Conservation (phyloP, 805 yeast species). For the Ascoidea rubescens region DNA sequence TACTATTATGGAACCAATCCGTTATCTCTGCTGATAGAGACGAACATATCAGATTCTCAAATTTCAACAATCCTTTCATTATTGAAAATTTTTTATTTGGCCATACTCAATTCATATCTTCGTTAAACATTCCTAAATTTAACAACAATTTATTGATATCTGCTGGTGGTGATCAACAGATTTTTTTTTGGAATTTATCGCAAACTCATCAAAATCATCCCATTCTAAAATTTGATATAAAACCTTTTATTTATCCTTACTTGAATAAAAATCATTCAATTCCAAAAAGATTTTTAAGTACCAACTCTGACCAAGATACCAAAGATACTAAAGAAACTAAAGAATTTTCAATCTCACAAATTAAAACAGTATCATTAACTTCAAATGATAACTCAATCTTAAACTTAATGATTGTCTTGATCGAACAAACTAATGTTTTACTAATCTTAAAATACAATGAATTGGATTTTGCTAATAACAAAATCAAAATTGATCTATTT, state of each 20-base stretch:
- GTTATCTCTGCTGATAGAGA: slow-evolving; percentile 84
- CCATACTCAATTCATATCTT: slow-evolving; percentile 71
- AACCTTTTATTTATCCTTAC: slow-evolving; percentile 25
- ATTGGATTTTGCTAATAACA: slow-evolving; percentile 18
- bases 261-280: slow-evolving; percentile 42
- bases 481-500: slow-evolving; percentile 12
- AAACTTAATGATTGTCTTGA: slow-evolving; percentile 24
- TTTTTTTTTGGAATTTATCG: slow-evolving; percentile 72
- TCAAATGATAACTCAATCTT: slow-evolving; percentile 27
- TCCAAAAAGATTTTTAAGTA: slow-evolving; percentile 35
- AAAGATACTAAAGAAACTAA: slow-evolving; percentile 23
- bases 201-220: slow-evolving; percentile 27
- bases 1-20: slow-evolving; percentile 32
- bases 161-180: slow-evolving; percentile 82
- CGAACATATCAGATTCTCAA: slow-evolving; percentile 82
- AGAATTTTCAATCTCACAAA: slow-evolving; percentile 37
- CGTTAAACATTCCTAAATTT: slow-evolving; percentile 42
- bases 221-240: slow-evolving; percentile 34
- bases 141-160: slow-evolving; percentile 42
- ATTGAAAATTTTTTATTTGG: slow-evolving; percentile 80
- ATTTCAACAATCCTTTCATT: slow-evolving; percentile 64
- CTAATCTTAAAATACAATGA: slow-evolving; percentile 22
- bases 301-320: slow-evolving; percentile 20
- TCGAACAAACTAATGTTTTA: slow-evolving; percentile 33
- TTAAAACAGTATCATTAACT: slow-evolving; percentile 22